A percentile compares a stretch with the other conserved stretches of the same genome.
These are phyloP conservation scores for Taphrina pruni DNA, from an alignment of 1,139 yeast species.

Conservation along the genomic window DNA sequence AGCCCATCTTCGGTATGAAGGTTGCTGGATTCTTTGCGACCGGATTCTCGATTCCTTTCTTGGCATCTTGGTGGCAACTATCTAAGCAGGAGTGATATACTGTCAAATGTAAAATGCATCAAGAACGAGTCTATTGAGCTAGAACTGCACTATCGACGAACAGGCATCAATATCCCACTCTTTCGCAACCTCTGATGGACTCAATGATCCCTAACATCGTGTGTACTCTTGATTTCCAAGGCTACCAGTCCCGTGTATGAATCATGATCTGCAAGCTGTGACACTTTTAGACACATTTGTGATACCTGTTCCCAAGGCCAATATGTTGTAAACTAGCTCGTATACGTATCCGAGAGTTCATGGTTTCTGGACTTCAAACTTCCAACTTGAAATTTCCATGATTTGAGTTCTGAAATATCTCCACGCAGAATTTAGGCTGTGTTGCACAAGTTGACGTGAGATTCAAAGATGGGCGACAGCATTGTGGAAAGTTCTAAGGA, in stretches of 20 bases:
- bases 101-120: not conserved
- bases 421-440: not conserved
- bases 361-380: not conserved
- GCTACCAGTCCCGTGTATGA: too few relatives aligned
- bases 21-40: constrained; percentile 38
- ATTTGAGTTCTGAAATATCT: too few relatives aligned
- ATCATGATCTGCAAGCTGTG: too few relatives aligned
- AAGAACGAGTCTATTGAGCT: not conserved
- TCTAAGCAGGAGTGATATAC: constrained; percentile 26
- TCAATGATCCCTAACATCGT: too few relatives aligned
- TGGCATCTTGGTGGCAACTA: constrained; percentile 40
- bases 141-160: not conserved
- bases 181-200: too few relatives aligned
- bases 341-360: constrained; percentile 4
- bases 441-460: not conserved
- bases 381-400: too few relatives aligned
- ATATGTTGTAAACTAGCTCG: not conserved
- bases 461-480: not conserved
- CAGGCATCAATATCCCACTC: too few relatives aligned
- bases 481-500: constrained; percentile 10
- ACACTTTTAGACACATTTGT: too few relatives aligned
- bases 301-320: not conserved
- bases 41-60: constrained; percentile 40
- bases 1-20: constrained; percentile 36
- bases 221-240: too few relatives aligned